Evolutionary conservation across 1,139 yeast genomes (phyloP).

Genomic region (Hyphopichia burtonii): DNA sequence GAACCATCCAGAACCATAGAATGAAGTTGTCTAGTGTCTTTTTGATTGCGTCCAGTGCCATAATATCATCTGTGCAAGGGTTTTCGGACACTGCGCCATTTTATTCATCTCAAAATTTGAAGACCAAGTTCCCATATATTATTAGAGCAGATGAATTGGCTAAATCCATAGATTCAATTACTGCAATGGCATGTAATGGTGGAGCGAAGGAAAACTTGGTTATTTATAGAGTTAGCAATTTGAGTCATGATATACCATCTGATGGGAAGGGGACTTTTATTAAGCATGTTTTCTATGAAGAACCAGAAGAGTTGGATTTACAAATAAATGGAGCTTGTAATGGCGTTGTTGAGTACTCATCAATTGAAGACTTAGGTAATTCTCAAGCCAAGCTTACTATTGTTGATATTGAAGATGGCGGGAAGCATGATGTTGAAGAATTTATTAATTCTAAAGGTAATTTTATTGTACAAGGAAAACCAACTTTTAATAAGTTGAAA

Average conservation of each 20-base stretch:
- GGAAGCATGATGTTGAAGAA: conserved; percentile 15
- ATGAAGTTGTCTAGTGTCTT: conserved; percentile 8
- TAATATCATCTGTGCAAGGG: conserved; percentile 18
- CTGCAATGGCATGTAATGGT: conserved; percentile 16
- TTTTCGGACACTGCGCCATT: conserved; percentile 35
- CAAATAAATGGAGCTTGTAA: conserved; percentile 12
- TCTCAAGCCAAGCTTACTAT: conserved; percentile 15
- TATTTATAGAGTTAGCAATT: conserved; percentile 25
- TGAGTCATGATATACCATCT: conserved; percentile 7
- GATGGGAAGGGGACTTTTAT: conserved; percentile 15
- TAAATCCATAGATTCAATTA: conserved; percentile 10
- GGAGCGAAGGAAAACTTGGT: conserved; percentile 12
- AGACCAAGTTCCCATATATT: conserved; percentile 16
- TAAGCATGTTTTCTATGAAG: conserved; percentile 31
- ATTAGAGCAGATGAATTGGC: conserved; percentile 17
- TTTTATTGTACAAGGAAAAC: conserved; percentile 32
- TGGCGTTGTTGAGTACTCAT: conserved; percentile 4
- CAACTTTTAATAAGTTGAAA: conserved; percentile 21
- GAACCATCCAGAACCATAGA: background rate
- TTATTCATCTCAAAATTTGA: conserved; percentile 17
- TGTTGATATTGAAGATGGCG: conserved; percentile 24
- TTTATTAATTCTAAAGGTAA: conserved; percentile 11
- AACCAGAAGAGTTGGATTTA: conserved; percentile 22
- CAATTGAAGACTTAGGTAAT: conserved; percentile 8
- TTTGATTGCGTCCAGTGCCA: conserved; percentile 3